Conservation (phyloP, 805 yeast genomes). For the Cyberlindnera euphorbiae region DNA sequence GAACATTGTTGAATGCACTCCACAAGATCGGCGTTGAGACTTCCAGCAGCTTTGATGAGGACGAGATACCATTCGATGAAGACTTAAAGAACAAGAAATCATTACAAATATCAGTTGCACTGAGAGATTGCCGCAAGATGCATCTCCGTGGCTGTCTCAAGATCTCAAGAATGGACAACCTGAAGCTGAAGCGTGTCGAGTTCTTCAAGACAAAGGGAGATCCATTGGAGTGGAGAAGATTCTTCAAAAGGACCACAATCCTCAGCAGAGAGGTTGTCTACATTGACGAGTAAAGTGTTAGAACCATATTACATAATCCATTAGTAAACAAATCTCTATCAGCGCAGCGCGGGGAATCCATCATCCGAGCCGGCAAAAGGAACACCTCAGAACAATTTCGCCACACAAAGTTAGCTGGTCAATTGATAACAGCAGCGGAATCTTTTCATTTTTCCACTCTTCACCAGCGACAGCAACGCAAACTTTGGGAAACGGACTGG, state of each 20-base stretch:
- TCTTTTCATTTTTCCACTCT: too few relatives aligned
- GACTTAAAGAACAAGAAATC: constrained; percentile 6
- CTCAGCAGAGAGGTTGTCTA: constrained; percentile 55
- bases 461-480: too few relatives aligned
- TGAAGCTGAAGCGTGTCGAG: constrained; percentile 41
- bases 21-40: constrained; percentile 37
- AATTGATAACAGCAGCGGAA: too few relatives aligned
- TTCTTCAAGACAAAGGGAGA: constrained; percentile 57
- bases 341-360: constrained; percentile 1
- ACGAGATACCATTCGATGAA: constrained; percentile 10
- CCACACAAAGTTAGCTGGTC: too few relatives aligned
- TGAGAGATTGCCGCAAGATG: constrained; percentile 41
- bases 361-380: too few relatives aligned
- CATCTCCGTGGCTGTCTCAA: constrained; percentile 43
- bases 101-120: constrained; percentile 27
- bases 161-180: constrained; percentile 35
- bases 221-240: constrained; percentile 69
- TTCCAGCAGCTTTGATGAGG: constrained; percentile 14
- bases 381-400: too few relatives aligned
- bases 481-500: too few relatives aligned
- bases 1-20: constrained; percentile 38
- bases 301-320: background rate
- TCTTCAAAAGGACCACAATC: constrained; percentile 53
- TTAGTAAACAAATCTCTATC: too few relatives aligned
- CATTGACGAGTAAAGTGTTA: constrained; percentile 26